Evolutionary conservation across 2,329 filamentous ascomycete genomes (phyloP).

Genomic region (Fonsecaea pedrosoi): DNA sequence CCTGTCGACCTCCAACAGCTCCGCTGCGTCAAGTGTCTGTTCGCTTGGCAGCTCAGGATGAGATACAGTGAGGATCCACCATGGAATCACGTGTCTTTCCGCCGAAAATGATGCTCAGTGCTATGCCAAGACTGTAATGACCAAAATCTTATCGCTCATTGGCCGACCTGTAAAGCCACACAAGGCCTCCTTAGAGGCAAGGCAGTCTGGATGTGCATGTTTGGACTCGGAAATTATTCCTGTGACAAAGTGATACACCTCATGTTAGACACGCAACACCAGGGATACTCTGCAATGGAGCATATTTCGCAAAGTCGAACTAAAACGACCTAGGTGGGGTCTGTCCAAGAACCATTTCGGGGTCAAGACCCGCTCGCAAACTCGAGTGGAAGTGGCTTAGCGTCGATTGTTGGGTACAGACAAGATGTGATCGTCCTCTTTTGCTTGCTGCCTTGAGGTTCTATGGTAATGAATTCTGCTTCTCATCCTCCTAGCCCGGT

Average conservation of each 20-base stretch:
- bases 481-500: not conserved
- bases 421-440: not conserved
- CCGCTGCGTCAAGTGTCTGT: slow-evolving; percentile 1
- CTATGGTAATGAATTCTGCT: not conserved
- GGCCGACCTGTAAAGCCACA: no score
- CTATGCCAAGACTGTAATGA: no score
- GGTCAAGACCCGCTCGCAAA: slow-evolving; percentile 1
- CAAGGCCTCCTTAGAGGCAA: not conserved
- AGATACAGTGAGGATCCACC: no score
- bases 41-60: not conserved
- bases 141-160: no score
- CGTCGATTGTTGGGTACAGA: not conserved
- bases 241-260: not conserved
- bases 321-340: not conserved
- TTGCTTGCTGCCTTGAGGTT: not conserved
- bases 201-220: not conserved
- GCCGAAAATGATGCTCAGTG: not conserved
- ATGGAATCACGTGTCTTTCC: not conserved
- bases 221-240: not conserved
- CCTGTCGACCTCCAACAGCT: not conserved
- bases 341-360: not conserved
- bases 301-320: not conserved
- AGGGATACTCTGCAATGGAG: not conserved
- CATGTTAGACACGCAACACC: not conserved
- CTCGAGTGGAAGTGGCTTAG: not conserved